phyloP scores from a whole-genome alignment of 257 asterid species.

The Scutellaria barbata region DNA sequence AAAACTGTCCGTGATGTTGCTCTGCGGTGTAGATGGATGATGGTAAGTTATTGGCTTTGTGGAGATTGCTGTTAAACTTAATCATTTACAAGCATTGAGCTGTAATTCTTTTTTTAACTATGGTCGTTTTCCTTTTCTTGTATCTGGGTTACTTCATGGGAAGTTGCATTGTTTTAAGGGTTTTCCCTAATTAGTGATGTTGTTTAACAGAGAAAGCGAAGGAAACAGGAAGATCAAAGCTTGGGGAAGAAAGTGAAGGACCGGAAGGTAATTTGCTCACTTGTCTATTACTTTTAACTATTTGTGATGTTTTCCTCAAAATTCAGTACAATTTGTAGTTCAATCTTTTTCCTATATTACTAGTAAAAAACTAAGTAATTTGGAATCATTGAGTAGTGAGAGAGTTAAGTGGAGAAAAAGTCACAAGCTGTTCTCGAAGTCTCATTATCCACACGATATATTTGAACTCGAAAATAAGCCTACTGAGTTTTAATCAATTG shows the following conservation, averaged over 20 bases:
- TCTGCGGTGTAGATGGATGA: conserved; percentile 91
- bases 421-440: conserved; percentile 7
- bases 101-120: conserved; percentile 4
- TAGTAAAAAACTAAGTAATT: background rate
- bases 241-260: conserved; percentile 68
- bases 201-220: conserved; percentile 73
- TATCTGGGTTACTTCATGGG: conserved; percentile 19
- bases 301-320: background rate
- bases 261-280: conserved; percentile 52
- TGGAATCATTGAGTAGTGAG: conserved; percentile 1
- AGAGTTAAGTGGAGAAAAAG: conserved; percentile 14
- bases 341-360: background rate
- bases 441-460: conserved; percentile 9
- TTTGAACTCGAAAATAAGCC: background rate
- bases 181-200: conserved; percentile 23
- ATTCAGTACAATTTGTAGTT: background rate
- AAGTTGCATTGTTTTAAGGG: background rate
- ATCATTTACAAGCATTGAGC: background rate
- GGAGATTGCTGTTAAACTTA: conserved; percentile 17
- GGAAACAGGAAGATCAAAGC: conserved; percentile 73
- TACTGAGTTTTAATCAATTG: background rate
- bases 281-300: background rate
- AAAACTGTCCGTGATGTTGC: conserved; percentile 94
- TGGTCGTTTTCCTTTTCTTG: conserved; percentile 24
- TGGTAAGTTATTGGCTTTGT: conserved; percentile 54